Percentiles rank a stretch among this genome's conserved stretches.
These are phyloP conservation scores for Yamadazyma atlantica DNA, from an alignment of 1,139 yeast species.

Conservation along the genomic window DNA sequence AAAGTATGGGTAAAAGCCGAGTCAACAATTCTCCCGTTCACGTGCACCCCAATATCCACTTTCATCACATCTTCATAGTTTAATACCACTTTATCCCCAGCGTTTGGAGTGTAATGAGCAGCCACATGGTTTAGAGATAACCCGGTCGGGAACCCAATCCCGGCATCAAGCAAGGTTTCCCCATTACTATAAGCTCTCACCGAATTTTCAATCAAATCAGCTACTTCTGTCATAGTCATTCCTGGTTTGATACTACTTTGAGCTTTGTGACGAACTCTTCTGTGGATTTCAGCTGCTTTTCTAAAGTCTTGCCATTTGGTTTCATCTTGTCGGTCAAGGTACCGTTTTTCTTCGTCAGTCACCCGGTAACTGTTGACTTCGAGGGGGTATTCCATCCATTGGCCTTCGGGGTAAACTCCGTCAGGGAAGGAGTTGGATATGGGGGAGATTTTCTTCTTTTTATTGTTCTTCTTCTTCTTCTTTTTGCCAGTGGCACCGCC, in stretches of 20 bases:
- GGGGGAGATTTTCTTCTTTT: constrained; percentile 49
- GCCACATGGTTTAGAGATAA: constrained; percentile 91
- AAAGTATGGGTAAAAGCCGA: constrained; percentile 94
- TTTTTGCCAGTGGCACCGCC: constrained; percentile 22
- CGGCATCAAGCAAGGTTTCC: constrained; percentile 68
- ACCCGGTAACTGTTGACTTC: constrained; percentile 76
- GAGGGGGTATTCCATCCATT: constrained; percentile 72
- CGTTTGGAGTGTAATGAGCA: constrained; percentile 96
- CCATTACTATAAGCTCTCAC: constrained; percentile 72
- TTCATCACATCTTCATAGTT: constrained; percentile 91
- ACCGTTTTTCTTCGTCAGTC: constrained; percentile 84
- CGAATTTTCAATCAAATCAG: constrained; percentile 84
- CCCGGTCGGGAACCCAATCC: constrained; percentile 98
- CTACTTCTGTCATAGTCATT: constrained; percentile 87
- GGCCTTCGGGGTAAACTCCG: constrained; percentile 83
- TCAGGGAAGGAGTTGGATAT: constrained; percentile 70
- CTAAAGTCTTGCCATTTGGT: constrained; percentile 83
- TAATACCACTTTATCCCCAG: constrained; percentile 83
- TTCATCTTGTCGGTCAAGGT: constrained; percentile 66
- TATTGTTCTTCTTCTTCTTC: constrained; percentile 45
- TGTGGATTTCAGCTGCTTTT: constrained; percentile 93
- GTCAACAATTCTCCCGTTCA: constrained; percentile 92
- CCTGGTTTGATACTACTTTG: constrained; percentile 81
- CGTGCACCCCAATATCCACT: constrained; percentile 96
- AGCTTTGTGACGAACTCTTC: constrained; percentile 84